A percentile compares a stretch with the other conserved stretches of the same genome.
These are phyloP conservation scores for Debaryomycetaceae sp. DNA, from an alignment of 1,139 yeast genomes.

Conservation along the genomic window DNA sequence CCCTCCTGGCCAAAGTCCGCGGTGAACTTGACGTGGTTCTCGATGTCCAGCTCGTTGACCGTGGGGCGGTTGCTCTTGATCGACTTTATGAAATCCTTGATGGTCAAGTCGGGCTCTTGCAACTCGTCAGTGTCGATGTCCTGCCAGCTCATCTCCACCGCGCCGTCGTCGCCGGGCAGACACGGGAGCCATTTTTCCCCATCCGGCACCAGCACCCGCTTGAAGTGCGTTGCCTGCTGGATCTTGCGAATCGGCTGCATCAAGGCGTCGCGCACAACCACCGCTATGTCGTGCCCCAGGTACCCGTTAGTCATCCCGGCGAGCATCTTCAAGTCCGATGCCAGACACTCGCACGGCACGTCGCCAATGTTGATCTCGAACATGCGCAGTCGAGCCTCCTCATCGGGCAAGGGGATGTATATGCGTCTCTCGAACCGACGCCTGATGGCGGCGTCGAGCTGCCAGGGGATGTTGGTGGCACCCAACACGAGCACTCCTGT, in stretches of 20 bases:
- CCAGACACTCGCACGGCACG: constrained; percentile 75
- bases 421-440: constrained; percentile 95
- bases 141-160: constrained; percentile 90
- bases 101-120: constrained; percentile 81
- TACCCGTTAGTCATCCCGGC: constrained; percentile 97
- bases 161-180: constrained; percentile 90
- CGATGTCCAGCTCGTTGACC: constrained; percentile 78
- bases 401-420: constrained; percentile 91
- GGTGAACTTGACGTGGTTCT: constrained; percentile 83
- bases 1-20: constrained; percentile 97
- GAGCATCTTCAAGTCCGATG: constrained; percentile 69
- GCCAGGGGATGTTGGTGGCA: constrained; percentile 99
- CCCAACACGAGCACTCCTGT: constrained; percentile 92
- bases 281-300: constrained; percentile 96
- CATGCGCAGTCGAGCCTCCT: constrained; percentile 87
- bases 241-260: constrained; percentile 98
- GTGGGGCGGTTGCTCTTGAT: constrained; percentile 92
- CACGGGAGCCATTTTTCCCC: constrained; percentile 74
- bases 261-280: constrained; percentile 92
- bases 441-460: constrained; percentile 93
- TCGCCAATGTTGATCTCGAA: constrained; percentile 90
- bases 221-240: constrained; percentile 95
- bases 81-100: constrained; percentile 91
- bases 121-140: constrained; percentile 86
- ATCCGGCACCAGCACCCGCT: constrained; percentile 39